Evolutionary conservation across 2,329 filamentous ascomycete genomes (phyloP).

Genomic region (Phoma sp.): DNA sequence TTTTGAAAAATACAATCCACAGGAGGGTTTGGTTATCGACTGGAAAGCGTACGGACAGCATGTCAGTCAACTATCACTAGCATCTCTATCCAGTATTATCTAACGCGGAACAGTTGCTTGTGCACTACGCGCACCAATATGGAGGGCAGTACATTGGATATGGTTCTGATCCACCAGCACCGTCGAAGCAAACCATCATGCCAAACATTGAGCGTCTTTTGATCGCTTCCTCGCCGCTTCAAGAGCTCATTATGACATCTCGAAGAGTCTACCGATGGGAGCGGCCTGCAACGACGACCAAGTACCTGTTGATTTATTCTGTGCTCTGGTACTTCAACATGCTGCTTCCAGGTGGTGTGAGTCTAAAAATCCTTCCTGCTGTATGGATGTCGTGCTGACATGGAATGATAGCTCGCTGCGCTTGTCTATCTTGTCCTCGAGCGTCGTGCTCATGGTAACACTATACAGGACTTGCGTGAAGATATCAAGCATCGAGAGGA

Average conservation of each 20-base stretch:
- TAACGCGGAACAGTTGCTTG: conserved; percentile 34
- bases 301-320: conserved; percentile 38
- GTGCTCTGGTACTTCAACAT: conserved; percentile 37
- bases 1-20: conserved; percentile 32
- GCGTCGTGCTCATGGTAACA: conserved; percentile 28
- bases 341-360: conserved; percentile 36
- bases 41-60: conserved; percentile 41
- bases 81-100: background rate
- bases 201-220: conserved; percentile 49
- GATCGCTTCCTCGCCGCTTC: conserved; percentile 47
- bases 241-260: conserved; percentile 45
- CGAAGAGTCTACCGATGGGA: conserved; percentile 50
- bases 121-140: conserved; percentile 41
- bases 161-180: conserved; percentile 35
- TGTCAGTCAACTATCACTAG: conserved; percentile 23
- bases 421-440: conserved; percentile 33
- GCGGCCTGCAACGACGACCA: conserved; percentile 36
- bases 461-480: conserved; percentile 36
- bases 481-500: conserved; percentile 45
- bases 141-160: conserved; percentile 50
- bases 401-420: conserved; percentile 24
- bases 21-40: conserved; percentile 28
- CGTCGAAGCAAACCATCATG: conserved; percentile 44
- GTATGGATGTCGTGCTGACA: background rate
- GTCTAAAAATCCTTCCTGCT: conserved; percentile 5